Conservation (phyloP, 2,329 filamentous ascomycete species). For the Talaromyces sp. region DNA sequence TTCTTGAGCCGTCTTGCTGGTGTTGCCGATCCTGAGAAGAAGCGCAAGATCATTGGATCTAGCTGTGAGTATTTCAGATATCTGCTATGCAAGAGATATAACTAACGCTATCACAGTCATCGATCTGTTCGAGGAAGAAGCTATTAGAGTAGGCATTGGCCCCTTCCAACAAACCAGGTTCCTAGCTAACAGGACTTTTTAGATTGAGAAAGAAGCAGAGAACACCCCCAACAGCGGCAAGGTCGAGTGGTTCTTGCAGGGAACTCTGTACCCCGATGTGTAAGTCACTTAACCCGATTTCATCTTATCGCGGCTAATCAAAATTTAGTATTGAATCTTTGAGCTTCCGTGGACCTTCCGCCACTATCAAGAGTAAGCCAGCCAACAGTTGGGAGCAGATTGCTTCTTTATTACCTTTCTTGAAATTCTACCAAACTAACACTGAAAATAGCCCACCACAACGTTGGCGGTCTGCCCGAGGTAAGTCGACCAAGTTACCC, state of each 20-base stretch:
- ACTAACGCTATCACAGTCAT: slow-evolving; percentile 65
- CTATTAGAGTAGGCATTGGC: slow-evolving; percentile 15
- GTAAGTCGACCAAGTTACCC: slow-evolving; percentile 7
- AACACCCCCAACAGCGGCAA: slow-evolving; percentile 51
- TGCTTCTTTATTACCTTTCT: not conserved
- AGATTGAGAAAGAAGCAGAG: slow-evolving; percentile 25
- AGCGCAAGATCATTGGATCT: slow-evolving; percentile 83
- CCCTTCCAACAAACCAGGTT: not conserved
- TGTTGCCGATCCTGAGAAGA: slow-evolving; percentile 78
- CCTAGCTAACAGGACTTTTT: slow-evolving; percentile 8
- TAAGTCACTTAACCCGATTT: slow-evolving; percentile 1
- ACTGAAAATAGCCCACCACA: slow-evolving; percentile 50
- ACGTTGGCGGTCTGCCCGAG: slow-evolving; percentile 65
- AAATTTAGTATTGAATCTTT: slow-evolving; percentile 61
- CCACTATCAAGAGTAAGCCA: slow-evolving; percentile 74
- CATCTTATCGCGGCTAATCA: not conserved
- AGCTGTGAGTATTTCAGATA: slow-evolving; percentile 11
- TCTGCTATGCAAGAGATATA: not conserved
- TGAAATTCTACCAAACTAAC: slow-evolving; percentile 35
- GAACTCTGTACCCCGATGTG: slow-evolving; percentile 77
- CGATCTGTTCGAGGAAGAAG: slow-evolving; percentile 80
- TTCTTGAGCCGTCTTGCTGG: slow-evolving; percentile 80
- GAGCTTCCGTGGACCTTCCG: slow-evolving; percentile 71
- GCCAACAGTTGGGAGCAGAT: slow-evolving; percentile 22
- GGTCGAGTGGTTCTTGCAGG: slow-evolving; percentile 85